Conservation (phyloP, 2,329 filamentous ascomycete species). For the Tolypocladium ovalisporum region DNA sequence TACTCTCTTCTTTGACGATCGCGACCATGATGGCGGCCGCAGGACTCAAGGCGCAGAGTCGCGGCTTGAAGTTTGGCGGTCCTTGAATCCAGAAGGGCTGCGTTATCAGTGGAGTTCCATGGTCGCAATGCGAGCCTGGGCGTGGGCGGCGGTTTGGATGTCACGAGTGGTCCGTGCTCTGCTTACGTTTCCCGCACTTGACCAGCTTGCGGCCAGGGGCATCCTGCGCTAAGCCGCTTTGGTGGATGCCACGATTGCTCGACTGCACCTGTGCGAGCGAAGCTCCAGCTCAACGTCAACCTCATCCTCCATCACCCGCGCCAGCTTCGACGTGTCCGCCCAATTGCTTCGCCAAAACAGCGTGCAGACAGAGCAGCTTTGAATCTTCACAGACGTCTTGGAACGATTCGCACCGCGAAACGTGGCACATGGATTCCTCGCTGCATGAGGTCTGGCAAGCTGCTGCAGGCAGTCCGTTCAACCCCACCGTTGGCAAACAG, state of each 20-base stretch:
- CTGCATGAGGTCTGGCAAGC: constrained; percentile 88
- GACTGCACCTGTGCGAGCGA: constrained; percentile 10
- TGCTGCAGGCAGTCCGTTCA: constrained; percentile 76
- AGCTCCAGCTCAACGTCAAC: constrained; percentile 5
- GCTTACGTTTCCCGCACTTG: constrained; percentile 17
- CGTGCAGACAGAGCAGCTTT: not conserved
- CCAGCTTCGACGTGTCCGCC: not conserved
- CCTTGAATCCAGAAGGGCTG: not conserved
- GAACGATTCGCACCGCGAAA: constrained; percentile 1
- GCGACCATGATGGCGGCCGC: constrained; percentile 10
- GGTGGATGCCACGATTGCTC: constrained; percentile 21
- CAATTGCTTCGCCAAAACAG: not conserved
- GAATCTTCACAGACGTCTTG: not conserved
- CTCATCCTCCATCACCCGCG: not conserved
- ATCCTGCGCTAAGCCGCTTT: constrained; percentile 18
- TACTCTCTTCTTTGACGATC: constrained; percentile 28
- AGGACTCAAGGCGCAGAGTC: not conserved
- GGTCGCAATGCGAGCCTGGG: not conserved
- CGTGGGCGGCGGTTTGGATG: not conserved
- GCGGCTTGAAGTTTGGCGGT: not conserved
- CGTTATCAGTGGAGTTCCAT: not conserved
- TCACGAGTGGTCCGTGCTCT: constrained; percentile 11
- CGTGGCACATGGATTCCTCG: constrained; percentile 61
- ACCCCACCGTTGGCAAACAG: constrained; percentile 68
- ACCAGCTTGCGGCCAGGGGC: not conserved